Evolutionary conservation across 1,284 basidiomycete genomes (phyloP).

Genomic region (Ustilago curta): DNA sequence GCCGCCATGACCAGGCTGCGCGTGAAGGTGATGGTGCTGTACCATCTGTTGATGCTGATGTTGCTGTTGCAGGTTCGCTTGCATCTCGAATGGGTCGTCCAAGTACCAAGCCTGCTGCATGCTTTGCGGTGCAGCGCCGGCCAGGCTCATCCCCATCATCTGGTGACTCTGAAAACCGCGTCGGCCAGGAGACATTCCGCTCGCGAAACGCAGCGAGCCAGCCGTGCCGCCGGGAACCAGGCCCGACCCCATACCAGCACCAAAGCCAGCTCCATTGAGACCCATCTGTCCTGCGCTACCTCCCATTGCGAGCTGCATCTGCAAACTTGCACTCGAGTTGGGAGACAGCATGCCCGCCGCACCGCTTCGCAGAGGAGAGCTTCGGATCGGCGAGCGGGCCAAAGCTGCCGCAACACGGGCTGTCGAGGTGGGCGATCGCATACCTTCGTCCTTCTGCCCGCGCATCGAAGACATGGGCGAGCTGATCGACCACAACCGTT

Average conservation of each 20-base stretch:
- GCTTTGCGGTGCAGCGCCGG: slow-evolving; percentile 24
- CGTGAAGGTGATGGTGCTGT: slow-evolving; percentile 21
- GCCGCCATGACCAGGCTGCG: slow-evolving; percentile 17
- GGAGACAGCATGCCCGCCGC: slow-evolving; percentile 43
- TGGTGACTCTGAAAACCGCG: slow-evolving; percentile 29
- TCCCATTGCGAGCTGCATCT: slow-evolving; percentile 53
- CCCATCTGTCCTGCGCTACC: slow-evolving; percentile 29
- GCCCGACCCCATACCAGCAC: slow-evolving; percentile 44
- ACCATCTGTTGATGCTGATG: slow-evolving; percentile 40
- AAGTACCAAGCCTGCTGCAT: slow-evolving; percentile 44
- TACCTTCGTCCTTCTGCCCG: slow-evolving; percentile 32
- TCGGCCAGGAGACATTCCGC: slow-evolving; percentile 43
- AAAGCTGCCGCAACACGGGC: slow-evolving; percentile 41
- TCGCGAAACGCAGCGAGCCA: slow-evolving; percentile 42
- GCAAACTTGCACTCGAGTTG: slow-evolving; percentile 41
- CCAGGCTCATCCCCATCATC: slow-evolving; percentile 40
- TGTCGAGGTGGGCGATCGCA: slow-evolving; percentile 45
- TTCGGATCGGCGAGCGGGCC: slow-evolving; percentile 45
- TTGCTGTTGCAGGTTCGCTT: slow-evolving; percentile 40
- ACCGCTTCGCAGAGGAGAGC: slow-evolving; percentile 43
- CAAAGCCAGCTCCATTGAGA: slow-evolving; percentile 33
- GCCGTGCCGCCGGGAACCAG: slow-evolving; percentile 39
- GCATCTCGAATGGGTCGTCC: slow-evolving; percentile 50
- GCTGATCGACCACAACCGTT: slow-evolving; percentile 52
- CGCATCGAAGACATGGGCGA: slow-evolving; percentile 55